Evolutionary conservation across 257 asterid species (phyloP), one percentile per base, ranked within the genome.

Genomic region (Jasminum sambac): DNA sequence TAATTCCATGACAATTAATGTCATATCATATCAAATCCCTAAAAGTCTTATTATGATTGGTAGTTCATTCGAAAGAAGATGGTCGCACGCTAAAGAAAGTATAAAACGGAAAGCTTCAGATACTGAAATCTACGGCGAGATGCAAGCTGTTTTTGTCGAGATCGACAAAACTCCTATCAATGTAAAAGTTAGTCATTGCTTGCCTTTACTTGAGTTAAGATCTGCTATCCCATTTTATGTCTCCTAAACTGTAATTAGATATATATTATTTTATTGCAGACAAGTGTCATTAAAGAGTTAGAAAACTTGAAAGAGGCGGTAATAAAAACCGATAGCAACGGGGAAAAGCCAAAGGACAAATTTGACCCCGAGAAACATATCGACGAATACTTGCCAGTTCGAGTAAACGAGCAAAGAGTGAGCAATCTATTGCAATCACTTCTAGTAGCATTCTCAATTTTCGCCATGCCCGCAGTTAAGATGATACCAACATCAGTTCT

Each of bases 401-500:
- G 90, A 0, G 90, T 87, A 1, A 85, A 87, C 42, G 94, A 87
- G 80, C 94, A 87, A 52, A 79, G 94, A 70, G 81, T 87, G 60
- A 87, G 94, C 86, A 87, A 87, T 61, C 69, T 87, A 46, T 63
- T 87, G 72, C 90, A 87, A 37, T 87, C 94, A 1, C 21, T 87
- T 0, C 42, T 87, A 0, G 86, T 87, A 11, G 89, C 84, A 11
- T 74, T 71, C 26, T 80, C 89, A 0, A 83, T 83, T 4, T 80
- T 67, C 21, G 87, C 81, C 13, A 69, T 85, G 80, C 94, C 94
- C 0, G 71, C 83, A 17, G 78, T 85, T 38, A 85, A 83, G 41
- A 57, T 46, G 68, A 87, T 87, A 26, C 89, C 94, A 26, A 81
- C 90, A 5, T 87, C 90, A 3, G 86, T 87, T 71, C 84, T 87